Percentiles rank a stretch among this genome's conserved stretches.
Conservation (phyloP, 371 early-diverging fungal genomes). For the Blakeslea trispora region DNA sequence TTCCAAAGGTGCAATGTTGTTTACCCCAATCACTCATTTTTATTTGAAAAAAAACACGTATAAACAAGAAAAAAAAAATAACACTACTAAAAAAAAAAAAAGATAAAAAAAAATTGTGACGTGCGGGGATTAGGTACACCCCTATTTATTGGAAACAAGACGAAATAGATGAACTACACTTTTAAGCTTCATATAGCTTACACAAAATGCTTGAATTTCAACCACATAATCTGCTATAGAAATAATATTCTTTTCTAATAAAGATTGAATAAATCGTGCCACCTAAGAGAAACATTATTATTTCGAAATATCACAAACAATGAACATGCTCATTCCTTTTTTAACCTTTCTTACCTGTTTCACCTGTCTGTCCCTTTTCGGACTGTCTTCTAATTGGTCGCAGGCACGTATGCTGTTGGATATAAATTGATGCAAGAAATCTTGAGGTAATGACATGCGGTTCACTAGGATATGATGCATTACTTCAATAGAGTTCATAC, state of each 20-base stretch:
- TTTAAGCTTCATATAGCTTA: constrained; percentile 24
- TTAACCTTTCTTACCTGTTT: constrained; percentile 54
- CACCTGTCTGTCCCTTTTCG: constrained; percentile 62
- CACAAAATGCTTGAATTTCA: constrained; percentile 60
- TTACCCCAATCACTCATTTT: constrained; percentile 75
- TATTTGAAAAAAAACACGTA: neutral
- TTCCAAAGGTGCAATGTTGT: constrained; percentile 10
- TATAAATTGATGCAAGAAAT: constrained; percentile 65
- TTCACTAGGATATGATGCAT: constrained; percentile 59
- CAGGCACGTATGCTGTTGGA: constrained; percentile 69
- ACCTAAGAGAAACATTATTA: constrained; percentile 59
- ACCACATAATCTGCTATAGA: constrained; percentile 60
- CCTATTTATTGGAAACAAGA: constrained; percentile 32
- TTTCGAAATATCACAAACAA: too few relatives aligned
- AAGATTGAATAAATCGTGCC: constrained; percentile 69
- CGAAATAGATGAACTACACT: constrained; percentile 37
- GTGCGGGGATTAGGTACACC: too few relatives aligned
- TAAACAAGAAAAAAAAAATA: constrained; percentile 1
- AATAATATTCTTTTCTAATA: constrained; percentile 58
- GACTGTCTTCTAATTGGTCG: constrained; percentile 56
- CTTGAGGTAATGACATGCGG: constrained; percentile 41
- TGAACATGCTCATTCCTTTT: neutral
- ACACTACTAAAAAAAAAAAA: too few relatives aligned
- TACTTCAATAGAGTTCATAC: constrained; percentile 60
- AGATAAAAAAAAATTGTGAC: constrained; percentile 8